A percentile compares a stretch with the other conserved stretches of the same genome.
These are phyloP conservation scores for Rutstroemia sp. DNA, from an alignment of 2,329 filamentous ascomycete genomes.

Conservation along the genomic window DNA sequence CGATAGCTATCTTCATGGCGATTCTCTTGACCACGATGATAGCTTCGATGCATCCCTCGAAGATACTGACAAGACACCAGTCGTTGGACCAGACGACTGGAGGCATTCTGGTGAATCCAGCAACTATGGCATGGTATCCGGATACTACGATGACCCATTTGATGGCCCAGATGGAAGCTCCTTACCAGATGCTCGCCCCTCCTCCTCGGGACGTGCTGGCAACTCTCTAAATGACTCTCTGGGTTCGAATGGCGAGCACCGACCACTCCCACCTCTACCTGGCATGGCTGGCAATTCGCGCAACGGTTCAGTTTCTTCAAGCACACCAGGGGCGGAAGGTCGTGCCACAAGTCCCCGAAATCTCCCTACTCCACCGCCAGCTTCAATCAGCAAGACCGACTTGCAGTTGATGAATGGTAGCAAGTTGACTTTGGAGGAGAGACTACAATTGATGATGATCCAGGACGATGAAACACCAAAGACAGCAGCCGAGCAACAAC, in stretches of 20 bases:
- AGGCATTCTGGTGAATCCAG: slow-evolving; percentile 56
- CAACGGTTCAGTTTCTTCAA: slow-evolving; percentile 46
- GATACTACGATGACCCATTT: slow-evolving; percentile 54
- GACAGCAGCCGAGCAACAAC: slow-evolving; percentile 54
- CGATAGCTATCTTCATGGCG: slow-evolving; percentile 44
- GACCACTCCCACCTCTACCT: slow-evolving; percentile 82
- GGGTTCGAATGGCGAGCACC: slow-evolving; percentile 71
- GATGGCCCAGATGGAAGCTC: slow-evolving; percentile 56
- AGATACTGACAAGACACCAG: slow-evolving; percentile 93
- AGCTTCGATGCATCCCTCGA: slow-evolving; percentile 95
- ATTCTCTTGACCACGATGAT: slow-evolving; percentile 58
- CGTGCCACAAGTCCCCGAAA: slow-evolving; percentile 59
- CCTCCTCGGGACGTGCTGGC: slow-evolving; percentile 38
- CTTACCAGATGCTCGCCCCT: slow-evolving; percentile 43
- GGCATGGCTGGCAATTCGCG: slow-evolving; percentile 41
- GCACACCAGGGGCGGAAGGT: slow-evolving; percentile 58
- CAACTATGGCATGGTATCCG: slow-evolving; percentile 19
- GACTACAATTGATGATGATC: slow-evolving; percentile 82
- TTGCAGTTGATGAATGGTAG: slow-evolving; percentile 66
- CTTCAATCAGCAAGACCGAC: slow-evolving; percentile 65
- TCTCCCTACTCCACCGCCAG: slow-evolving; percentile 66
- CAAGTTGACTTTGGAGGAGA: slow-evolving; percentile 79
- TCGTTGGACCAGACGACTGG: slow-evolving; percentile 97
- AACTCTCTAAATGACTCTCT: slow-evolving; percentile 63
- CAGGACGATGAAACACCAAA: slow-evolving; percentile 55